Base-by-base conservation (phyloP, 1,139 yeast genomes). In the Candida sojae region DNA sequence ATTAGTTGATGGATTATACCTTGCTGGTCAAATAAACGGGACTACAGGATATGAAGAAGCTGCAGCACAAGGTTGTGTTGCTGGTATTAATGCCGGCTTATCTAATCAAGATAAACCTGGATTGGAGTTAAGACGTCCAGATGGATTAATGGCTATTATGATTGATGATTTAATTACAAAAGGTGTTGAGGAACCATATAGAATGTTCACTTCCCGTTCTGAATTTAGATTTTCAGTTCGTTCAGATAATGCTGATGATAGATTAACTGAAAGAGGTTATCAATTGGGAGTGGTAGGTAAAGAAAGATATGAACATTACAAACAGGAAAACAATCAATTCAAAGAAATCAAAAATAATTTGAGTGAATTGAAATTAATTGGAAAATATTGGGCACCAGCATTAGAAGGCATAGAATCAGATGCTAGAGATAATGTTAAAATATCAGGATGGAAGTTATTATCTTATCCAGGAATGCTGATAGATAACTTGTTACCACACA, bases 11-110 rank as follows among this genome's bases (percentile, higher is more conserved):
- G 98, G 98, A 0, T 69, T 95, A 39, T 95, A 71, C 61, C 73
- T 95, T 46, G 99, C 99, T 0, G 99, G 99, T 1, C 99, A 95
- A 67, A 95, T 95, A 39, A 95, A 95, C 62, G 99, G 99, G 40
- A 95, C 99, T 1, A 95, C 99, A 0, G 99, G 99, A 0, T 95
- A 95, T 59, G 99, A 95, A 68, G 99, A 95, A 64, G 99, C 99
- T 0, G 97, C 97, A 1, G 86, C 98, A 0, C 99, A 93, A 62
- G 99, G 99, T 1, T 79, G 92, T 49, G 70, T 95, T 44, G 99
- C 99, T 1, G 99, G 99, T 6, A 86, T 92, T 36, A 95, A 95
- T 63, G 98, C 99, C 0, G 93, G 92, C 0, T 71, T 85, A 26
- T 60, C 80, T 0, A 59, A 66, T 21, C 59, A 64, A 44, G 59